phyloP scores from a whole-genome alignment of 1,139 yeast species.

The Hyphopichia pseudoburtonii region DNA sequence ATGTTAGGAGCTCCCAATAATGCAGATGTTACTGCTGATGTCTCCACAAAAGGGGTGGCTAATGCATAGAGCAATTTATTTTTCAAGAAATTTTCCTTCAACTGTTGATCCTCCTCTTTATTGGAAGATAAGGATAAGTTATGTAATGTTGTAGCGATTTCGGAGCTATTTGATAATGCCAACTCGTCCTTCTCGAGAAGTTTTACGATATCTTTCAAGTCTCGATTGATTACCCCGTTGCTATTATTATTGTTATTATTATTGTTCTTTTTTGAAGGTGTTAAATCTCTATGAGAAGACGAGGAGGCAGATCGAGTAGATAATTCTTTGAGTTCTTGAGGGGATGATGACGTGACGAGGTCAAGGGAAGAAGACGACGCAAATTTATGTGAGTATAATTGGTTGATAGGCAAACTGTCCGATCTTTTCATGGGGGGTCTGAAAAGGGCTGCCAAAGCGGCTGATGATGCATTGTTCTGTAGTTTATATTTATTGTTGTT shows the following conservation, averaged over 20 bases:
- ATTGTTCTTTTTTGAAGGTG: conserved; percentile 2
- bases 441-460: conserved; percentile 62
- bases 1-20: conserved; percentile 17
- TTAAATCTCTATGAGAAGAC: neutral
- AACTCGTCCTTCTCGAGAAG: conserved; percentile 41
- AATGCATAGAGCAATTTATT: conserved; percentile 61
- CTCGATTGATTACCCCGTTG: conserved; percentile 28
- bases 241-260: no score
- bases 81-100: conserved; percentile 45
- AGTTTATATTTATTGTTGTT: conserved; percentile 17
- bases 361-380: conserved; percentile 3
- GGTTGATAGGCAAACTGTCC: conserved; percentile 37
- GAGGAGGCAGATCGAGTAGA: conserved; percentile 1
- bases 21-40: conserved; percentile 45
- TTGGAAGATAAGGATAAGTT: conserved; percentile 50
- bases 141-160: conserved; percentile 55
- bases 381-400: conserved; percentile 16
- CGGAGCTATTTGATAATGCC: conserved; percentile 26
- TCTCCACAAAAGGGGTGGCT: conserved; percentile 74
- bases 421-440: conserved; percentile 38
- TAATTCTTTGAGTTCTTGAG: neutral
- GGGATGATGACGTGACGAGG: no score
- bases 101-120: conserved; percentile 18
- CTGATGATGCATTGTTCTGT: conserved; percentile 59
- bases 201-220: conserved; percentile 45